Base-by-base conservation (phyloP, 768 basidiomycete species). In the Panaeolus papilionaceus region DNA sequence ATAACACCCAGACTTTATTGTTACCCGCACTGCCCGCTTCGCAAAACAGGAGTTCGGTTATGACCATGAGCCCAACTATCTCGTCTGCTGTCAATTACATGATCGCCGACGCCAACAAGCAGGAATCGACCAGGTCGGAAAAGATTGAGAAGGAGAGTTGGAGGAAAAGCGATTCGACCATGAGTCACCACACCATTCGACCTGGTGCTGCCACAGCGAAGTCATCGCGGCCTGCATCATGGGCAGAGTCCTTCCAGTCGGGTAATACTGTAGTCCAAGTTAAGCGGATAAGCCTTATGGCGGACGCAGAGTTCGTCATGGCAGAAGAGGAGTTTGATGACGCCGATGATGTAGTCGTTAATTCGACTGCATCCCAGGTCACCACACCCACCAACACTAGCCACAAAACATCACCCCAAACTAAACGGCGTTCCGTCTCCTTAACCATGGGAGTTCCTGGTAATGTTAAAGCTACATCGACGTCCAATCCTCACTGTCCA, bases 161-260 rank as follows among this genome's bases (percentile, higher is more conserved):
- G 90, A 81, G 92, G 73, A 92, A 91, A 79, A 93, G 92, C 71
- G 92, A 94, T 77, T 89, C 92, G 6, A 93, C 92, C n/a, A 87
- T 90, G 74, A 90, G 91, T 72, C 88, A 90, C 74, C 86, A 86
- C 69, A 93, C 92, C 20, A 86, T 92, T 66, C 86, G 91, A 38
- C 86, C 89, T 40, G 81, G 86, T 38, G 83, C 82, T 44, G 76
- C 75, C 39, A 84, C 70, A 8, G 45, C 71, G 28, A 65, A 84
- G 33, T 80, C 89, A 2, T 88, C 90, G 42, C 84, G 92, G 16
- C 92, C 92, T 3, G 90, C 92, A 38, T 94, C 92, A 9, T 86
- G 90, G 78, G 91, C 91, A 9, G 92, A 92, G 68, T 92, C 91
- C 0, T 79, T 92, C 64, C 90, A 92, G 62, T 92, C 91, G 7